Evolutionary conservation across 306 rosid species (phyloP).

Genomic region (Biancaea sappan): DNA sequence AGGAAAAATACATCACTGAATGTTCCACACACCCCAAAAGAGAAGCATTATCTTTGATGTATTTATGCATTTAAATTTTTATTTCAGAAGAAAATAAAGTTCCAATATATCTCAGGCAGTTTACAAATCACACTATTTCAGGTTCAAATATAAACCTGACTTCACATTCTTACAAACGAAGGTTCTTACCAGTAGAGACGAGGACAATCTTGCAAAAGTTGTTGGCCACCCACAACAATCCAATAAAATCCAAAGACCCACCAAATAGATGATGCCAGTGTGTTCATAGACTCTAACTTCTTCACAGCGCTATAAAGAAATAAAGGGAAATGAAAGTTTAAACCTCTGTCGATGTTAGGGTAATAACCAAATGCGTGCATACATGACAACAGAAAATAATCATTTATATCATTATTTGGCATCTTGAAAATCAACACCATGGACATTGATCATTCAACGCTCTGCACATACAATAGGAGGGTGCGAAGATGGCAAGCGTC

Average conservation of each 20-base stretch:
- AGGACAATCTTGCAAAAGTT: slow-evolving; percentile 78
- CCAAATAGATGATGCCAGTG: slow-evolving; percentile 73
- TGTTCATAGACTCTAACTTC: slow-evolving; percentile 67
- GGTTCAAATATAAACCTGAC: not conserved
- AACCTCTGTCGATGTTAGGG: slow-evolving; percentile 4
- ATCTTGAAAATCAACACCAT: not conserved
- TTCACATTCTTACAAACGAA: slow-evolving; percentile 14
- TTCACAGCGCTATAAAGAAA: slow-evolving; percentile 56
- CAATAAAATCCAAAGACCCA: slow-evolving; percentile 89
- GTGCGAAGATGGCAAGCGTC: not conserved
- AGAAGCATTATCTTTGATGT: not conserved
- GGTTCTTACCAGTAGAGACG: slow-evolving; percentile 75
- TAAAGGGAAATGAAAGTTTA: slow-evolving; percentile 23
- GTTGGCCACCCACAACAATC: slow-evolving; percentile 82
- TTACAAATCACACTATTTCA: not conserved
- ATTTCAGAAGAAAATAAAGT: not conserved
- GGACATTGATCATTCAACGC: slow-evolving; percentile 26
- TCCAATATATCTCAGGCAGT: not conserved
- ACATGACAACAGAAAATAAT: not conserved
- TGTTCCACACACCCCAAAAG: slow-evolving; percentile 2
- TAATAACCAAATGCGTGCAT: slow-evolving; percentile 8
- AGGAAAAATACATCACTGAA: slow-evolving; percentile 20
- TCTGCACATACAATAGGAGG: slow-evolving; percentile 16
- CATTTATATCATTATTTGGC: slow-evolving; percentile 3
- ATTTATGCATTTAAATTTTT: not conserved